phyloP scores from a whole-genome alignment of 768 basidiomycete genomes.

The Boletus pseudo-olivaceus region DNA sequence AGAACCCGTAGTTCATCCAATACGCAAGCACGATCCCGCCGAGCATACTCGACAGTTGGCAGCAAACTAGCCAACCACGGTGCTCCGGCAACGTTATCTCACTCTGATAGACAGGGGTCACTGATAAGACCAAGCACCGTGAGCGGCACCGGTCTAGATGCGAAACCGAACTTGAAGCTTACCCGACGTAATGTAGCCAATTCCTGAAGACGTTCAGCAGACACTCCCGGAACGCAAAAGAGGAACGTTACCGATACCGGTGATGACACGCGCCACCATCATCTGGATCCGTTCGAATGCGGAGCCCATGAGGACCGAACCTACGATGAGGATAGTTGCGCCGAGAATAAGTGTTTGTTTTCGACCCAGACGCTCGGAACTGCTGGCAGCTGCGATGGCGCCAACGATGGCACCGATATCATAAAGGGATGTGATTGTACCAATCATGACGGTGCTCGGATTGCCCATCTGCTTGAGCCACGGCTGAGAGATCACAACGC shows the following conservation, averaged over 20 bases:
- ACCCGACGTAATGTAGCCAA: constrained; percentile 14
- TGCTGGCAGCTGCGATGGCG: constrained; percentile 12
- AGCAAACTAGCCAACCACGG: constrained; percentile 14
- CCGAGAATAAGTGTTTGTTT: constrained; percentile 11
- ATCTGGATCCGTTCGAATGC: constrained; percentile 11
- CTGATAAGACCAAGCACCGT: constrained; percentile 3
- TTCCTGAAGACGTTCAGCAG: constrained; percentile 1
- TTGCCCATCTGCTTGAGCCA: constrained; percentile 15
- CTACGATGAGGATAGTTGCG: constrained; percentile 4
- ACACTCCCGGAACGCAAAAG: not conserved
- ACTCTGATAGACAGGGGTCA: constrained; percentile 12
- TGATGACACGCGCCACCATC: constrained; percentile 11
- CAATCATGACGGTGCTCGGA: constrained; percentile 15
- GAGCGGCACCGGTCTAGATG: not conserved
- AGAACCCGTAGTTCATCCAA: constrained; percentile 15
- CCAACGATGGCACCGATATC: constrained; percentile 15
- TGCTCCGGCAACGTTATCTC: constrained; percentile 12
- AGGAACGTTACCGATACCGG: constrained; percentile 3
- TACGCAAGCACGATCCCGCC: constrained; percentile 11
- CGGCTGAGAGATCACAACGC: constrained; percentile 9
- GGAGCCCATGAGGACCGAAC: constrained; percentile 12
- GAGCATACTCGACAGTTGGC: constrained; percentile 14
- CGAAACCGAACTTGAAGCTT: not conserved
- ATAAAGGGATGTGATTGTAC: constrained; percentile 16
- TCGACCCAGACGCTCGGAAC: constrained; percentile 11